Percentiles rank a stretch among this genome's conserved stretches.
These are phyloP conservation scores for Cyclotella kingstonii DNA, from an alignment of 108 stramenopile genomes.

Conservation along the genomic window DNA sequence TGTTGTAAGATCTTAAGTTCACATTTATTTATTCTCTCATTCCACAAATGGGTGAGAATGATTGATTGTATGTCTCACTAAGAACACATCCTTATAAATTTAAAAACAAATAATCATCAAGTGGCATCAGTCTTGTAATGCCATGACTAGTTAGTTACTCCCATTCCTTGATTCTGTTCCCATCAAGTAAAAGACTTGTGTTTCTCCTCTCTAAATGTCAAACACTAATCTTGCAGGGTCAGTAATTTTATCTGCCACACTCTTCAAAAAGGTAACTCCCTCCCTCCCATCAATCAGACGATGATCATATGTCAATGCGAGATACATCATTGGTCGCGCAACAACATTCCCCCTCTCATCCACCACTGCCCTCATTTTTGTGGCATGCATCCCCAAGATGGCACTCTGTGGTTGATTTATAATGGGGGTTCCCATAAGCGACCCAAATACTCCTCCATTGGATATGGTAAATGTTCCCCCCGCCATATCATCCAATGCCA, in stretches of 20 bases:
- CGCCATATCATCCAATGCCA: conserved; percentile 98
- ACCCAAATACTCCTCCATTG: conserved; percentile 99
- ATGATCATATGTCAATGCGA: conserved; percentile 99
- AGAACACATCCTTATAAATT: too few relatives aligned
- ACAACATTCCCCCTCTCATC: conserved; percentile 94
- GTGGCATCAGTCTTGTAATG: too few relatives aligned
- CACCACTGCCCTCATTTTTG: conserved; percentile 97
- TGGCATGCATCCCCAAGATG: conserved; percentile 99
- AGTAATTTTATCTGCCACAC: conserved; percentile 95
- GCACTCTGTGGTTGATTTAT: conserved; percentile 99
- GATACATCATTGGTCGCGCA: conserved; percentile 99
- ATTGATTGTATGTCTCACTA: too few relatives aligned
- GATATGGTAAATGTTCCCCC: conserved; percentile 99
- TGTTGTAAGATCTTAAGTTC: too few relatives aligned
- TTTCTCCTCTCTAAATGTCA: conserved; percentile 77
- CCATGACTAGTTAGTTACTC: too few relatives aligned
- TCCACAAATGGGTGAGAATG: too few relatives aligned
- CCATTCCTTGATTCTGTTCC: too few relatives aligned
- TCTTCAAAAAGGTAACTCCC: conserved; percentile 98
- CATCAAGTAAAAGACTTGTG: too few relatives aligned
- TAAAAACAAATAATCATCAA: too few relatives aligned
- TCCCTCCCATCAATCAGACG: conserved; percentile 99
- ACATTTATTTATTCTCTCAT: too few relatives aligned
- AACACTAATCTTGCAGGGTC: conserved; percentile 93
- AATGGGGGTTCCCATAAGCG: conserved; percentile 98